These are phyloP conservation scores for Microthyrium microscopicum DNA, from an alignment of 2,329 filamentous ascomycete species.

Conservation along the genomic window DNA sequence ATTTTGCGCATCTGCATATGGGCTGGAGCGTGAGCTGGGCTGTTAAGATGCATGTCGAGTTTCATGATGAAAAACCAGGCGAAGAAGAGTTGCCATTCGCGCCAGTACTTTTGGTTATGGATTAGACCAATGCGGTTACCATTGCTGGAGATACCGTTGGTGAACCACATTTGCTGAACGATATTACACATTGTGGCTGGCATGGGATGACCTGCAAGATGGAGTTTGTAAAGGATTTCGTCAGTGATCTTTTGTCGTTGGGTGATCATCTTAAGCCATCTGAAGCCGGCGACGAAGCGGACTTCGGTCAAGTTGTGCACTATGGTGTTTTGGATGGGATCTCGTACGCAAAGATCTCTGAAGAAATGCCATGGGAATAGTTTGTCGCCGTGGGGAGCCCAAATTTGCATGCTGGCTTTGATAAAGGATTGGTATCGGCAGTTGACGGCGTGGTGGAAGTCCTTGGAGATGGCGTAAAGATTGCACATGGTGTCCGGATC, in stretches of 20 bases:
- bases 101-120: constrained; percentile 36
- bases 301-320: constrained; percentile 16
- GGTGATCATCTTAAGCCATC: constrained; percentile 52
- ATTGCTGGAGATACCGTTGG: constrained; percentile 50
- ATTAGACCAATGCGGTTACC: constrained; percentile 37
- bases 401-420: constrained; percentile 34
- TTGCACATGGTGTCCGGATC: constrained; percentile 12
- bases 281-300: constrained; percentile 43
- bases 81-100: constrained; percentile 42
- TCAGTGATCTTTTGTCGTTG: constrained; percentile 38
- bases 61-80: constrained; percentile 53
- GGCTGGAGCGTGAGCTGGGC: constrained; percentile 41
- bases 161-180: constrained; percentile 47
- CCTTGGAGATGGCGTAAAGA: constrained; percentile 23
- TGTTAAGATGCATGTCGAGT: constrained; percentile 51
- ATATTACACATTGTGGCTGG: constrained; percentile 19
- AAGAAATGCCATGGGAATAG: constrained; percentile 49
- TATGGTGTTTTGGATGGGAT: constrained; percentile 34
- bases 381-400: constrained; percentile 37
- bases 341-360: constrained; percentile 36
- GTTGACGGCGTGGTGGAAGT: constrained; percentile 20
- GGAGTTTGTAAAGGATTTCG: constrained; percentile 47
- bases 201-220: constrained; percentile 38
- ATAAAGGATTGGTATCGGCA: constrained; percentile 42
- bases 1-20: constrained; percentile 17